Conservation (phyloP, 176 grass and related monocot genomes). For the Triticum timopheevii region DNA sequence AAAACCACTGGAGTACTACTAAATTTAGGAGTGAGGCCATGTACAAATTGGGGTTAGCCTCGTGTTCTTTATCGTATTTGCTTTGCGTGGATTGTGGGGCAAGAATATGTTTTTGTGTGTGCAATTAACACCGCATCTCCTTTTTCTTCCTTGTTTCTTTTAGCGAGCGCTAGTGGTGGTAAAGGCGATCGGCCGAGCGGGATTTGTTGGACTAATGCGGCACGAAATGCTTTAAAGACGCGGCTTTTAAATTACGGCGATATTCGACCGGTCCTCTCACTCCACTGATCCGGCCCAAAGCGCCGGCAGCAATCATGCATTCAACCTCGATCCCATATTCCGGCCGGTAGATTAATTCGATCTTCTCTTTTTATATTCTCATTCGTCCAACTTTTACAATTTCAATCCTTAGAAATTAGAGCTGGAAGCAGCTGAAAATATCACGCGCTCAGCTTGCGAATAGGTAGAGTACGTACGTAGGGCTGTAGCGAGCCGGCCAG, state of each 20-base stretch:
- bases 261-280: background rate
- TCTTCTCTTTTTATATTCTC: too few relatives aligned
- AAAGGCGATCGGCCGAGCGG: constrained; percentile 19
- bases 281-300: constrained; percentile 17
- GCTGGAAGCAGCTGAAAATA: too few relatives aligned
- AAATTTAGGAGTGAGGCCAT: constrained; percentile 40
- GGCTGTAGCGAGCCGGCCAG: background rate
- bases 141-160: background rate
- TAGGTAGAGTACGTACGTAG: too few relatives aligned
- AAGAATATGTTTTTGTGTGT: constrained; percentile 41
- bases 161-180: background rate
- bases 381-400: too few relatives aligned
- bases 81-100: constrained; percentile 58
- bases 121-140: constrained; percentile 41
- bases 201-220: constrained; percentile 30
- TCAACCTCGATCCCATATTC: background rate
- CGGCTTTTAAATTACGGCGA: constrained; percentile 36
- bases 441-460: too few relatives aligned
- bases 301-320: background rate
- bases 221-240: constrained; percentile 19
- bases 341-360: too few relatives aligned
- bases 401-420: too few relatives aligned
- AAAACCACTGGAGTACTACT: background rate
- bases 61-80: background rate
- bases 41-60: constrained; percentile 14